Percentiles rank a stretch among this genome's conserved stretches.
phyloP scores from a whole-genome alignment of 2,329 filamentous ascomycete genomes.

The Xylaria multiplex region DNA sequence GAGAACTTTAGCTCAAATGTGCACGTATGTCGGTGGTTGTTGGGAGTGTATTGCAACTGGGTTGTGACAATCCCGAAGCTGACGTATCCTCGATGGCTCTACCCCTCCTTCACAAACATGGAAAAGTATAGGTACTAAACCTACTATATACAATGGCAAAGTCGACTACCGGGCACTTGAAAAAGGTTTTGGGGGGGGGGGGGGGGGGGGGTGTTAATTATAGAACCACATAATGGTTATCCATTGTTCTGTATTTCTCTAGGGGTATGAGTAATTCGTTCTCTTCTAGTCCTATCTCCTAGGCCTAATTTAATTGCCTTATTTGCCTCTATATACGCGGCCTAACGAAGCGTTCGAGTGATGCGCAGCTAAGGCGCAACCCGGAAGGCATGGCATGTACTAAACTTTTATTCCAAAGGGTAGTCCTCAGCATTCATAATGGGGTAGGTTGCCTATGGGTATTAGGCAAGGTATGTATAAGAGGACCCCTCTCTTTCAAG shows the following conservation, averaged over 20 bases:
- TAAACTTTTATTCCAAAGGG: too few species aligned
- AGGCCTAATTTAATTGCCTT: conserved; percentile 6
- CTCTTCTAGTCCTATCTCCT: not conserved
- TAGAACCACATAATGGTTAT: not conserved
- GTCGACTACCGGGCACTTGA: not conserved
- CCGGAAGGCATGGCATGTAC: not conserved
- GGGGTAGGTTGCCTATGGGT: too few species aligned
- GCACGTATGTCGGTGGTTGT: not conserved
- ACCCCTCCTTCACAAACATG: not conserved
- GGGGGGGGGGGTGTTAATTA: not conserved
- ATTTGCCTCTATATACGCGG: not conserved
- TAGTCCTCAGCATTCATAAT: too few species aligned
- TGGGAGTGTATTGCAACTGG: not conserved
- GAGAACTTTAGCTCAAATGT: too few species aligned
- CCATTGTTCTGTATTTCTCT: not conserved
- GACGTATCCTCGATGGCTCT: too few species aligned
- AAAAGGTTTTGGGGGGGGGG: not conserved
- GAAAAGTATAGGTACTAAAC: not conserved
- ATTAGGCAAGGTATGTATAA: conserved; percentile 76
- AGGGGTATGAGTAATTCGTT: not conserved
- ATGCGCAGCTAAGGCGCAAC: not conserved
- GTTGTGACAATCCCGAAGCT: too few species aligned
- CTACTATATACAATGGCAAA: not conserved
- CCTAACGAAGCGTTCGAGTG: not conserved
- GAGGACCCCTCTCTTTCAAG: too few species aligned